Percentiles rank a stretch among this genome's conserved stretches.
Evolutionary conservation across 768 basidiomycete species (phyloP).

Genomic region (Hygrophorus pudorinus): DNA sequence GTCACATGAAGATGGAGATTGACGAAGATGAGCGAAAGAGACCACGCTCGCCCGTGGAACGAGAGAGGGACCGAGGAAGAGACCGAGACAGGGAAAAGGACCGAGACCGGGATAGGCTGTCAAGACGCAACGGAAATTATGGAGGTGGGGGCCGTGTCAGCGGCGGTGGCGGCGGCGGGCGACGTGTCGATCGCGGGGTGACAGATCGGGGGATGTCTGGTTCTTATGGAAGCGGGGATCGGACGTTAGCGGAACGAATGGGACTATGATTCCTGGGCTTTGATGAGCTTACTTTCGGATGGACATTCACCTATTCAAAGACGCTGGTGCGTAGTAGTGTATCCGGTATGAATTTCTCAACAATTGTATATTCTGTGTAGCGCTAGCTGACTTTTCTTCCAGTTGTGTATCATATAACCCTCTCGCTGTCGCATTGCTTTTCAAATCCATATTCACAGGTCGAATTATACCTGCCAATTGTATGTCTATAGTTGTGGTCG

Average conservation of each 20-base stretch:
- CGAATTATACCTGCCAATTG: background rate
- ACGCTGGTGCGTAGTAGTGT: slow-evolving; percentile 1
- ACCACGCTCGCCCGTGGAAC: slow-evolving; percentile 30
- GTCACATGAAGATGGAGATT: slow-evolving; percentile 39
- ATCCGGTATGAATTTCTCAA: background rate
- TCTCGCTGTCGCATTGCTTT: background rate
- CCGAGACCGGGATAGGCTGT: slow-evolving; percentile 22
- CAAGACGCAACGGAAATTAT: slow-evolving; percentile 34
- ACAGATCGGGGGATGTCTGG: background rate
- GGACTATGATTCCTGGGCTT: slow-evolving; percentile 40
- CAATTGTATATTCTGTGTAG: background rate
- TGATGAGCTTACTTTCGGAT: background rate
- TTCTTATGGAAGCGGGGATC: slow-evolving; percentile 33
- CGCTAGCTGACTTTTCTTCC: background rate
- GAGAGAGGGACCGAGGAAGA: slow-evolving; percentile 29
- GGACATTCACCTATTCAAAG: background rate
- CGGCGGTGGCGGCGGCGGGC: slow-evolving; percentile 22
- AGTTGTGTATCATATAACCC: background rate
- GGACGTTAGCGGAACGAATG: slow-evolving; percentile 82
- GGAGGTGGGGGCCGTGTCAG: slow-evolving; percentile 26
- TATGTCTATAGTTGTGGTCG: too few relatives aligned
- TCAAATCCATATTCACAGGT: background rate
- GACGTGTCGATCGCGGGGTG: slow-evolving; percentile 18
- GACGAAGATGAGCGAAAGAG: slow-evolving; percentile 41
- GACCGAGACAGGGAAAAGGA: slow-evolving; percentile 23